Evolutionary conservation across 331 rosid species (phyloP), one percentile per base, ranked within the genome.

Genomic region (Quercus phellos): DNA sequence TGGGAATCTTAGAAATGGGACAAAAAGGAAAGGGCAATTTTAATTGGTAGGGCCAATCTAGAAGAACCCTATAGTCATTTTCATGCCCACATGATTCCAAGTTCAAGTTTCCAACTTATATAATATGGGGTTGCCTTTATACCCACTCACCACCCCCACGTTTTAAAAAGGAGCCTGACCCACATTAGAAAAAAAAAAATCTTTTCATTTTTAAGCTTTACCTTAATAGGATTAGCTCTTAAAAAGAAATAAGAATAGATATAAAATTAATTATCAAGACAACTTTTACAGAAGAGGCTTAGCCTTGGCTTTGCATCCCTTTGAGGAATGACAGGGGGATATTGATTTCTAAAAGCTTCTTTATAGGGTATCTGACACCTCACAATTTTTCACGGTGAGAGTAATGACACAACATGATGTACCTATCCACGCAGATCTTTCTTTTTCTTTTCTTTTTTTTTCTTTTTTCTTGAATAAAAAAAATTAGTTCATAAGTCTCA

Each of bases 121-220:
- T 74, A 74, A 64, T 77, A 78, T 54, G 76, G 82, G 82, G 85
- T 75, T 69, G 79, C 88, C 86, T 85, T 89, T 92, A 92, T 84
- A 66, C 82, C 96, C 89, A 90, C 89, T 86, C 87, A 83, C 87
- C 81, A 77, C 87, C 88, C 86, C 86, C 90, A 81, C 73, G 67
- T 82, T 77, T 68, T 32, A 82, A 70, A 81, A 68, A 13, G 26
- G 32, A 55, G 9, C 77, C 74, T 85, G 86, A 68, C 86, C 89
- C 78, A 76, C 55, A 16, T 67, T 34, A 26, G 24, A 35, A 12
- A 4, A 43, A 34, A 29, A 53, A 51, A 42, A 30, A 53, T 58
- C 2, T 71, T 27, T 80, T 83, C 79, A 76, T 75, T 81, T 76
- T 76, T 71, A 70, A 77, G 75, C 55, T 51, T 63, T 75, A 16